phyloP scores from a whole-genome alignment of 2,329 filamentous ascomycete species.

The Tolypocladium amazonense region DNA sequence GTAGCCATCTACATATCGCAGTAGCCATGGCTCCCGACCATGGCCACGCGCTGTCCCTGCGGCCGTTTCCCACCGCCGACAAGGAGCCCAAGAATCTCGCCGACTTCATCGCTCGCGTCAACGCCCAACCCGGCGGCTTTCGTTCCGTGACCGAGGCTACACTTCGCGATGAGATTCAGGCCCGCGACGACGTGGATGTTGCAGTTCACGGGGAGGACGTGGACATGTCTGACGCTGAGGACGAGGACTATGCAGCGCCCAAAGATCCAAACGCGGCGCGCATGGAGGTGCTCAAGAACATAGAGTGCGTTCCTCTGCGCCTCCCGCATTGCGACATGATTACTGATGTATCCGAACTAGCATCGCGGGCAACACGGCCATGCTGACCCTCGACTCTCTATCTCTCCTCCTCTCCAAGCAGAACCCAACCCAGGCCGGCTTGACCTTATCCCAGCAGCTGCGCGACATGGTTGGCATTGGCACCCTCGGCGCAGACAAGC shows the following conservation, averaged over 20 bases:
- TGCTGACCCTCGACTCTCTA: constrained; percentile 69
- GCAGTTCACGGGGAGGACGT: constrained; percentile 33
- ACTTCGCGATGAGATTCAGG: constrained; percentile 56
- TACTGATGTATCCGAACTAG: constrained; percentile 9
- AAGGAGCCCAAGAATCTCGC: constrained; percentile 52
- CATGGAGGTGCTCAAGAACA: constrained; percentile 45
- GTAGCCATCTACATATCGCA: not conserved
- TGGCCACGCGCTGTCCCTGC: constrained; percentile 24
- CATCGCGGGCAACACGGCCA: constrained; percentile 41
- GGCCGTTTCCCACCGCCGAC: constrained; percentile 38
- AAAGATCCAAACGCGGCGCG: constrained; percentile 38
- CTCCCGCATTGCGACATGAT: not conserved
- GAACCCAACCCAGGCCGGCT: constrained; percentile 55
- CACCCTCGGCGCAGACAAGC: constrained; percentile 58
- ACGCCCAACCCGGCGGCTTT: constrained; percentile 69
- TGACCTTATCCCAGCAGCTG: constrained; percentile 59
- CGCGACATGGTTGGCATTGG: constrained; percentile 64
- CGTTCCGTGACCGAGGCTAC: constrained; percentile 66
- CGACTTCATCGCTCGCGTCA: constrained; percentile 70
- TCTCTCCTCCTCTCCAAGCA: constrained; percentile 79
- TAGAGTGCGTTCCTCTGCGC: constrained; percentile 27
- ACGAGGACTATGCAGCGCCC: constrained; percentile 32
- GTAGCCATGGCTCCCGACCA: constrained; percentile 19
- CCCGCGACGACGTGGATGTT: constrained; percentile 29
- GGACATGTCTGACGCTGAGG: constrained; percentile 35